Evolutionary conservation across 305 asterid genomes (phyloP).

Genomic region (Solanum hybrid): DNA sequence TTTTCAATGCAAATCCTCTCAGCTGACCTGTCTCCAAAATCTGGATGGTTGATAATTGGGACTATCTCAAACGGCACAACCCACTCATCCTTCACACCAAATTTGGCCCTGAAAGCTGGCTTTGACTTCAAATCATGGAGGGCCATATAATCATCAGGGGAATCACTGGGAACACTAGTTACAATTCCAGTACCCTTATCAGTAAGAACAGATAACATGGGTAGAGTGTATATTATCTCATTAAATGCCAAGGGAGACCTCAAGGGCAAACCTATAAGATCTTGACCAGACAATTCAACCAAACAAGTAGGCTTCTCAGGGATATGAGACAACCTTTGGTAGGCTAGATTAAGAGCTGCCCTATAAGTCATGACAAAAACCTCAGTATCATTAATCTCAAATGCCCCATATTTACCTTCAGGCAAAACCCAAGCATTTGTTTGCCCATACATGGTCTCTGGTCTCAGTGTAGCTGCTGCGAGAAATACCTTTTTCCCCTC

Average conservation of each 20-base stretch:
- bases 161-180: slow-evolving; percentile 96
- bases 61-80: slow-evolving; percentile 79
- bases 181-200: slow-evolving; percentile 96
- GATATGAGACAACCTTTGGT: slow-evolving; percentile 63
- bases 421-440: slow-evolving; percentile 97
- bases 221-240: slow-evolving; percentile 69
- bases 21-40: slow-evolving; percentile 83
- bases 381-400: slow-evolving; percentile 71
- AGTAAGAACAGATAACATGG: slow-evolving; percentile 80
- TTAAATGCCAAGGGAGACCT: slow-evolving; percentile 70
- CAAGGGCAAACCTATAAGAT: slow-evolving; percentile 79
- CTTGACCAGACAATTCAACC: slow-evolving; percentile 79
- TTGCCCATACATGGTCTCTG: slow-evolving; percentile 94
- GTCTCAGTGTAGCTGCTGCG: slow-evolving; percentile 89
- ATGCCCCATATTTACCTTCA: slow-evolving; percentile 89
- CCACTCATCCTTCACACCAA: slow-evolving; percentile 89
- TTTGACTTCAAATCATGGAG: slow-evolving; percentile 78
- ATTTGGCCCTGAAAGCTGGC: slow-evolving; percentile 74
- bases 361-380: slow-evolving; percentile 64
- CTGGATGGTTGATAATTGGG: slow-evolving; percentile 88
- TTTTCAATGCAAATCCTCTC: slow-evolving; percentile 80
- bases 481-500: slow-evolving; percentile 86
- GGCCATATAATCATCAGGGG: slow-evolving; percentile 91
- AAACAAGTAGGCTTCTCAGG: slow-evolving; percentile 77
- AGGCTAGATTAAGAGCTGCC: slow-evolving; percentile 88